phyloP scores from a whole-genome alignment of 2,329 filamentous ascomycete species.

The Aspergillus sergii region DNA sequence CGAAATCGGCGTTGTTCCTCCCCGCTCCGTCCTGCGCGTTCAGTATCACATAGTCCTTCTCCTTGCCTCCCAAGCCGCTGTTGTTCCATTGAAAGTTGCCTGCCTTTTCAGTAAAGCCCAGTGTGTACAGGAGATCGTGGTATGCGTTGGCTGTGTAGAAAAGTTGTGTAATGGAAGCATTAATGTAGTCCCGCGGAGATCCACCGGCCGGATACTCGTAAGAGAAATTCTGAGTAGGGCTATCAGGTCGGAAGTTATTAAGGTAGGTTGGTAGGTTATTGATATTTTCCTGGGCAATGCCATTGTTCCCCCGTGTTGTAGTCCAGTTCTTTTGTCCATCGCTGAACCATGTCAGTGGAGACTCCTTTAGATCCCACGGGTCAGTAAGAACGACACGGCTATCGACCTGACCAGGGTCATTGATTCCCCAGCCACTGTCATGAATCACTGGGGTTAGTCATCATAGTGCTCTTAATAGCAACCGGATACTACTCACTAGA shows the following conservation, averaged over 20 bases:
- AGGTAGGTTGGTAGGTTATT: slow-evolving; percentile 5
- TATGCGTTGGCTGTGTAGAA: slow-evolving; percentile 21
- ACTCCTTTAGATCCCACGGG: slow-evolving; percentile 12
- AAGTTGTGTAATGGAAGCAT: slow-evolving; percentile 20
- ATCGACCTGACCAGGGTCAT: slow-evolving; percentile 16
- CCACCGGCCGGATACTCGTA: slow-evolving; percentile 10
- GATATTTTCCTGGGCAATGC: slow-evolving; percentile 18
- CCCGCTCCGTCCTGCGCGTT: slow-evolving; percentile 20
- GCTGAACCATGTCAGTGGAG: slow-evolving; percentile 15
- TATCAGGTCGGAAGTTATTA: slow-evolving; percentile 11
- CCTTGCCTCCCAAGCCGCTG: slow-evolving; percentile 9
- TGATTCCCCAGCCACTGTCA: slow-evolving; percentile 14
- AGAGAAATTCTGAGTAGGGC: slow-evolving; percentile 7
- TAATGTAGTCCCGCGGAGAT: slow-evolving; percentile 12
- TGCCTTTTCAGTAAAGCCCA: slow-evolving; percentile 17
- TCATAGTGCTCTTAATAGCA: not conserved
- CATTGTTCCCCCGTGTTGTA: slow-evolving; percentile 18
- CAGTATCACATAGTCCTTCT: slow-evolving; percentile 18
- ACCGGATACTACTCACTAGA: slow-evolving; percentile 15
- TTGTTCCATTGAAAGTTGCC: slow-evolving; percentile 21
- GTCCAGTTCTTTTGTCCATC: slow-evolving; percentile 15
- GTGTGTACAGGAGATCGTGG: slow-evolving; percentile 18
- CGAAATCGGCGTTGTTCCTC: slow-evolving; percentile 19
- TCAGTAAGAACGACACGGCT: slow-evolving; percentile 7
- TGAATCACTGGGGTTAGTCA: not conserved